A percentile compares a stretch with the other conserved stretches of the same genome.
Conservation (phyloP, 495 filamentous ascomycete species). For the Pseudomonodictys pantanalensis region DNA sequence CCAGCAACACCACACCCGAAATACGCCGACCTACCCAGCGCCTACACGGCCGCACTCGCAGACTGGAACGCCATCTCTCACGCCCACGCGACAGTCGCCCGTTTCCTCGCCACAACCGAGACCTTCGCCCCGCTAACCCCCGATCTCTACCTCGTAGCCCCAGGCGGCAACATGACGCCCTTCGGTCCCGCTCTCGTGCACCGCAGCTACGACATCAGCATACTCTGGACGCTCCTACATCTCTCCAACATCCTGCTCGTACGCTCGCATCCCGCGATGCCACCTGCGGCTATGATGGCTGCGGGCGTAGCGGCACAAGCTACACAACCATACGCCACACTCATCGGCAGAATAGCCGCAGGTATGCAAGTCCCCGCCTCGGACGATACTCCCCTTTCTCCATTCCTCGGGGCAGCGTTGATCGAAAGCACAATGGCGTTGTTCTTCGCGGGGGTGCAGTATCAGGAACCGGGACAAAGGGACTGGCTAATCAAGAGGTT, state of each 20-base stretch:
- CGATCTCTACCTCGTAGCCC: slow-evolving; percentile 61
- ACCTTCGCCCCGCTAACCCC: slow-evolving; percentile 75
- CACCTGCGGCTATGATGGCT: slow-evolving; percentile 83
- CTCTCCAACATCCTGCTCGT: slow-evolving; percentile 74
- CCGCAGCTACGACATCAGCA: slow-evolving; percentile 78
- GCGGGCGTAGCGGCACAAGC: slow-evolving; percentile 66
- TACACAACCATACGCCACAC: slow-evolving; percentile 66
- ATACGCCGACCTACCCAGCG: slow-evolving; percentile 55
- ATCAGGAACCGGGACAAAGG: slow-evolving; percentile 66
- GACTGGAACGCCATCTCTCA: slow-evolving; percentile 76
- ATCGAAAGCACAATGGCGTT: slow-evolving; percentile 75
- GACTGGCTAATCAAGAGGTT: slow-evolving; percentile 72
- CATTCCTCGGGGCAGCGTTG: slow-evolving; percentile 74
- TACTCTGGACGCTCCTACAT: slow-evolving; percentile 81
- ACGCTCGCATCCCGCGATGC: slow-evolving; percentile 83
- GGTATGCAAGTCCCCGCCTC: slow-evolving; percentile 55
- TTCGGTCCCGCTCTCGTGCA: slow-evolving; percentile 84
- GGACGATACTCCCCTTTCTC: slow-evolving; percentile 55
- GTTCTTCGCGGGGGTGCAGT: slow-evolving; percentile 86
- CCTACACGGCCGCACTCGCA: slow-evolving; percentile 64
- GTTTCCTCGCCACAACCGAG: slow-evolving; percentile 57
- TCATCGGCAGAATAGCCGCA: slow-evolving; percentile 76
- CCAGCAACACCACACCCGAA: slow-evolving; percentile 26
- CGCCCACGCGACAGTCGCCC: slow-evolving; percentile 65
- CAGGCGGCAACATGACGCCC: slow-evolving; percentile 50